Percentiles rank a stretch among this genome's conserved stretches.
Conservation (phyloP, 2,329 filamentous ascomycete species). For the Hirsutella thompsonii region DNA sequence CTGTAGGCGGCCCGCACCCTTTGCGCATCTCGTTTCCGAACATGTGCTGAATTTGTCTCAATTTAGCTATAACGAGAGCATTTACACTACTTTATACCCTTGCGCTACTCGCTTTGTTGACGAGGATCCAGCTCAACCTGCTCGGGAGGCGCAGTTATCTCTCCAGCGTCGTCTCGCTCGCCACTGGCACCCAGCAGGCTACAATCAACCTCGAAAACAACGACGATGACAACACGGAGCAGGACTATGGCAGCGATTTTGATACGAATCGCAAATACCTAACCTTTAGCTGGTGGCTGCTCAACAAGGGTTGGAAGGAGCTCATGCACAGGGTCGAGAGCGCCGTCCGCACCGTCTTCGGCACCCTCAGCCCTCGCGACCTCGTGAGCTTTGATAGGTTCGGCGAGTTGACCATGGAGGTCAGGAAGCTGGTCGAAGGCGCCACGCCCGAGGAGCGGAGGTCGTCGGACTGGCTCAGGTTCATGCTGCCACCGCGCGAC, state of each 20-base stretch:
- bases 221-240: conserved; percentile 74
- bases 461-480: conserved; percentile 60
- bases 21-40: not conserved
- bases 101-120: conserved; percentile 79
- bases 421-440: conserved; percentile 77
- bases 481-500: conserved; percentile 65
- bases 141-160: conserved; percentile 91
- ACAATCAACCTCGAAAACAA: conserved; percentile 87
- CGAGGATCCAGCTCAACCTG: conserved; percentile 90
- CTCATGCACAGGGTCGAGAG: conserved; percentile 68
- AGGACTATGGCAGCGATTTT: conserved; percentile 82
- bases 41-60: not conserved
- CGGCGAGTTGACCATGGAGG: conserved; percentile 67
- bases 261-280: conserved; percentile 92
- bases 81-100: conserved; percentile 90
- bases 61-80: conserved; percentile 64
- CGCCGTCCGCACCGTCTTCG: conserved; percentile 85
- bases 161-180: conserved; percentile 85
- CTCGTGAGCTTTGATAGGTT: conserved; percentile 72
- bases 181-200: conserved; percentile 58
- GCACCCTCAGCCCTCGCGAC: conserved; percentile 77
- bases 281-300: conserved; percentile 95
- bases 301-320: conserved; percentile 80
- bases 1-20: conserved; percentile 41
- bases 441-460: conserved; percentile 24